Base-by-base conservation (phyloP, 2,329 filamentous ascomycete genomes). In the Sporothrix brasiliensis region DNA sequence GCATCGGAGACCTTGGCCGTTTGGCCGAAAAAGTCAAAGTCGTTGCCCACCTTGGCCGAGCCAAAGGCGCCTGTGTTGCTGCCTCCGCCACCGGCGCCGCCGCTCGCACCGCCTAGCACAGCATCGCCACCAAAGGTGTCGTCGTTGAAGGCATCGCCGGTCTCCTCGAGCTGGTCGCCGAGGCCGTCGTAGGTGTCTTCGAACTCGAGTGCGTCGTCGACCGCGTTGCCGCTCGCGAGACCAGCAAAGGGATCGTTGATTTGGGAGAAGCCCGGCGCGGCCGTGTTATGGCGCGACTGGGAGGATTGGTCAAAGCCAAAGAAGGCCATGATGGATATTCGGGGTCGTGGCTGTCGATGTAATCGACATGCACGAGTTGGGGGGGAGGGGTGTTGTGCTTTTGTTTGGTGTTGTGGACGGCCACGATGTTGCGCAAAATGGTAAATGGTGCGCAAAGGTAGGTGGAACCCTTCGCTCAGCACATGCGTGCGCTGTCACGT, bases 121-220 rank as follows among this genome's bases (percentile, higher is more conserved):
- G 7, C 54, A 47, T 87, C 92, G 16, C 67, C 77, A 30, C 88
- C 92, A 78, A 99, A 99, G 1, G 95, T 99, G 78, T 98, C 95
- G 76, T 98, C 93, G 80, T 99, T 99, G 85, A 97, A 93, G 67
- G 87, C 93, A 83, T 99, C 95, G 77, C 94, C 92, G 24, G 92
- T 90, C 79, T 99, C 94, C 76, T 97, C 90, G 49, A 99, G 89
- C 79, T 92, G 89, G 77, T 97, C 92, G 70, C 93, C 95, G 53
- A 99, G 85, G 21, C 94, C 94, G 80, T 99, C 95, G 79, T 98
- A 98, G 50, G 94, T 98, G 78, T 99, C 93, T 76, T 99, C 95
- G 76, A 98, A 99, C 76, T 98, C 92, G 76, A 85, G 78, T 30
- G 82, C 83, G 73, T 86, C 87, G 74, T 84, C 84, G 67, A 90